Conservation (phyloP, 2,329 filamentous ascomycete species). For the Talaromyces sp. region DNA sequence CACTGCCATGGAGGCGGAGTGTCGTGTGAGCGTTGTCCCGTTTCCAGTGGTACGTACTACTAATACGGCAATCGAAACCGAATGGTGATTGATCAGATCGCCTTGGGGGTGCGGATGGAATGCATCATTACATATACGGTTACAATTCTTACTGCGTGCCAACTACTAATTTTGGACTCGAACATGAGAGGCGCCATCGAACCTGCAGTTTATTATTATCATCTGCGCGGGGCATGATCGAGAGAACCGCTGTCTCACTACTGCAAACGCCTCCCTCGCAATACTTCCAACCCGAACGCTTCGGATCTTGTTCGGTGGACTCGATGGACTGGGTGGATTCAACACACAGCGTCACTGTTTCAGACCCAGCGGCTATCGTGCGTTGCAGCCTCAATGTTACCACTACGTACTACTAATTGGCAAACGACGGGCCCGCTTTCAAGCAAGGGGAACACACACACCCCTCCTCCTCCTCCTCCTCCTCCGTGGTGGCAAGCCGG, state of each 20-base stretch:
- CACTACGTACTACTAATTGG: background rate
- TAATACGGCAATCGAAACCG: background rate
- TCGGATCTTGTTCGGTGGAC: background rate
- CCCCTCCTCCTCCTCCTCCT: too few relatives aligned
- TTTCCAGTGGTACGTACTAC: background rate
- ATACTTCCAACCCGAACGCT: background rate
- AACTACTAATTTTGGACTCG: background rate
- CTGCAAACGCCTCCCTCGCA: background rate
- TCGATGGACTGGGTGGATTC: background rate
- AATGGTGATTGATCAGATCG: background rate
- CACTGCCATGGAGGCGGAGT: background rate
- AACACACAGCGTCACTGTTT: background rate
- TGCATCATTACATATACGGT: background rate
- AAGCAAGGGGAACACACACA: background rate
- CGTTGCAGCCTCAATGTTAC: background rate
- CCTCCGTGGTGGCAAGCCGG: background rate
- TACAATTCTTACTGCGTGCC: background rate
- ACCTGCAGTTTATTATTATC: background rate
- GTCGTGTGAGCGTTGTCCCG: background rate
- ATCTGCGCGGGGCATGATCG: background rate
- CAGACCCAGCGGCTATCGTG: background rate
- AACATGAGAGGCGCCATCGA: background rate
- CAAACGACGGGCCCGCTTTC: background rate
- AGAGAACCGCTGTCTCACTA: background rate
- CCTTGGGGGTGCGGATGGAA: background rate